Conservation (phyloP, 352 stramenopile species). For the Phytophthora citricola region DNA sequence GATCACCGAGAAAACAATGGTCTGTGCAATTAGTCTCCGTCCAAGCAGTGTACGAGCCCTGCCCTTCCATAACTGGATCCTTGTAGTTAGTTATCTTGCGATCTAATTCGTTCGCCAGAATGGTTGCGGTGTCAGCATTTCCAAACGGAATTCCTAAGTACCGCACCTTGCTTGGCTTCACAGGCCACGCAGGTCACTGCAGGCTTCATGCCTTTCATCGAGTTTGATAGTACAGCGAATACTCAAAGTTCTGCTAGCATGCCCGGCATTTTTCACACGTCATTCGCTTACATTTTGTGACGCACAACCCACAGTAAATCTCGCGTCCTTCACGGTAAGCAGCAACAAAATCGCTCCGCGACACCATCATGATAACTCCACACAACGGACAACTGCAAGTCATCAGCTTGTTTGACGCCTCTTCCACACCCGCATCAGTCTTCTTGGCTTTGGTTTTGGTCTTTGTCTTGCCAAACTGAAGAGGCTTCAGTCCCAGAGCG, state of each 20-base stretch:
- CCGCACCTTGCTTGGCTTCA: constrained; percentile 29
- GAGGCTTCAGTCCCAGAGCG: constrained; percentile 26
- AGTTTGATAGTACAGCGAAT: constrained; percentile 33
- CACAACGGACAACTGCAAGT: constrained; percentile 47
- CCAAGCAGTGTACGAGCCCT: too few species aligned
- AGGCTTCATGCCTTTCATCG: constrained; percentile 41
- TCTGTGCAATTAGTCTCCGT: too few species aligned
- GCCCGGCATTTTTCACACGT: neutral
- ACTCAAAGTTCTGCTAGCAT: constrained; percentile 11
- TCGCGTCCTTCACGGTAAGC: constrained; percentile 21
- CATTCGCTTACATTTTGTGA: neutral
- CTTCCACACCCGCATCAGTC: neutral
- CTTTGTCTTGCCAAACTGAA: constrained; percentile 6
- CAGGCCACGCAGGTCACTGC: constrained; percentile 37
- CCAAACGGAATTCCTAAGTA: too few species aligned
- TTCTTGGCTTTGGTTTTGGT: neutral
- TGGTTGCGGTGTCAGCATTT: too few species aligned
- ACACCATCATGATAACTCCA: constrained; percentile 29
- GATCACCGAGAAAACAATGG: too few species aligned
- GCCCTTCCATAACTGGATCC: too few species aligned
- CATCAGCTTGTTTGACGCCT: constrained; percentile 12
- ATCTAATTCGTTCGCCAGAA: too few species aligned
- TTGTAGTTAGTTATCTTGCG: too few species aligned
- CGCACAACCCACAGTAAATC: constrained; percentile 32
- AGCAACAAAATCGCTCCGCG: constrained; percentile 31